A percentile compares a stretch with the other conserved stretches of the same genome.
These are phyloP conservation scores for Triticum aestivum DNA, from an alignment of 176 grass and related monocot species.

Conservation along the genomic window IWGSC_CS_RefSeq_v2.1 NC_057814.1:7531573-7532072, in stretches of 20 bases:
- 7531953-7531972: constrained; percentile 8
- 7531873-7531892: constrained; percentile 98
- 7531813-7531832: constrained; percentile 70
- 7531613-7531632: constrained; percentile 93
- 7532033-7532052: constrained; percentile 93
- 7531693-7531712: constrained; percentile 98
- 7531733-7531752: constrained; percentile 94
- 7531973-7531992: background rate
- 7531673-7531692: constrained; percentile 86
- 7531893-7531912: constrained; percentile 85
- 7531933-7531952: constrained; percentile 33
- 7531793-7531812: constrained; percentile 79
- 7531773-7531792: constrained; percentile 98
- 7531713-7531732: constrained; percentile 85
- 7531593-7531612: constrained; percentile 92
- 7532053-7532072: constrained; percentile 29
- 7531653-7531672: constrained; percentile 82
- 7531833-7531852: constrained; percentile 83
- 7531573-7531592: constrained; percentile 87
- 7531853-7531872: constrained; percentile 79
- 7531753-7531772: constrained; percentile 97
- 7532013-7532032: constrained; percentile 74
- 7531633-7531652: constrained; percentile 65
- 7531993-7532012: background rate
- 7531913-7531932: constrained; percentile 75